Conservation (phyloP, 768 basidiomycete genomes). For the Phaffia australis region DNA sequence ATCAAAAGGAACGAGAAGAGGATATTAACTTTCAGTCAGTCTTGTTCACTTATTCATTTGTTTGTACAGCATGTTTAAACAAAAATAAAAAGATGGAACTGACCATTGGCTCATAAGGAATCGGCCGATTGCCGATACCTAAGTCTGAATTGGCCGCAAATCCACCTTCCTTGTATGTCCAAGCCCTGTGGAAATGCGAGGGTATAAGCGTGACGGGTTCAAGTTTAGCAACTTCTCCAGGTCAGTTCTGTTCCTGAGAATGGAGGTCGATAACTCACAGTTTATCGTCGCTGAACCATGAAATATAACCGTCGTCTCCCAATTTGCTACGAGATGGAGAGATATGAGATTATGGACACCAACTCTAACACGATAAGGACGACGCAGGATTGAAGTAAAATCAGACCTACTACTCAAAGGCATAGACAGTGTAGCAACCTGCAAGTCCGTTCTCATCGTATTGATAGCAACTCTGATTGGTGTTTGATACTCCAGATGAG, state of each 20-base stretch:
- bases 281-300: conserved; percentile 58
- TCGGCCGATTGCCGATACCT: conserved; percentile 55
- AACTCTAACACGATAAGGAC: too few species aligned
- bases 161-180: conserved; percentile 52
- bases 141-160: conserved; percentile 52
- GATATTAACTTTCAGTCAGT: not conserved
- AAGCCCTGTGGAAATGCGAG: not conserved
- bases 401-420: conserved; percentile 56
- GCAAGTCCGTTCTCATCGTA: conserved; percentile 41
- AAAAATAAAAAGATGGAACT: conserved; percentile 15
- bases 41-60: too few species aligned
- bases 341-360: too few species aligned
- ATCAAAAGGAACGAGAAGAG: not conserved
- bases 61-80: too few species aligned
- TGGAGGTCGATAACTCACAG: conserved; percentile 25
- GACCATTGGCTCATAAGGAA: conserved; percentile 79
- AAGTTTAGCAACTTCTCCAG: not conserved
- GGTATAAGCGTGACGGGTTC: not conserved
- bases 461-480: conserved; percentile 58
- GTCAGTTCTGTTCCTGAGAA: too few species aligned
- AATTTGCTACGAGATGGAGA: conserved; percentile 39
- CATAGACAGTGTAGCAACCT: conserved; percentile 57
- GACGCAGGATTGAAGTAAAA: not conserved
- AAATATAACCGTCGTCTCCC: conserved; percentile 50
- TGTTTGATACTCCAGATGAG: conserved; percentile 56